phyloP scores from a whole-genome alignment of 108 stramenopile genomes.

The Discostella pseudostelligera region DNA sequence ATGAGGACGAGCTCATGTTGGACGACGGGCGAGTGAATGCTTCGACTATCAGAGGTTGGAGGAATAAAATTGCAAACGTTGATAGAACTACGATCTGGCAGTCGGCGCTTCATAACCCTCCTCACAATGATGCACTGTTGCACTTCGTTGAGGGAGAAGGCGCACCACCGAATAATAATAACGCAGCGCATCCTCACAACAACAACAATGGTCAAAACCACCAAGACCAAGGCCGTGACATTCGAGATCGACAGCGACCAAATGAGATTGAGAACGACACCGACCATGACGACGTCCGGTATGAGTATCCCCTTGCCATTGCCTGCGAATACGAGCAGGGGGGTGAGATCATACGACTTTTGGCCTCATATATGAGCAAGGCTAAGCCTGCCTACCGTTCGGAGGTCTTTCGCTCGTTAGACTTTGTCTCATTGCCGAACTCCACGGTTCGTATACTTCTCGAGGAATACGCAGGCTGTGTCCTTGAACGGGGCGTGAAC shows the following conservation, averaged over 20 bases:
- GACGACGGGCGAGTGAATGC: neutral
- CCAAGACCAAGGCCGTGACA: neutral
- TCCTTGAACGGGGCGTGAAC: constrained; percentile 33
- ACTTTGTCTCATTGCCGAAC: constrained; percentile 30
- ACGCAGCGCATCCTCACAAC: neutral
- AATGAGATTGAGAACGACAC: constrained; percentile 4
- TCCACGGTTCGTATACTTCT: constrained; percentile 26
- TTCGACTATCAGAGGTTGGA: neutral
- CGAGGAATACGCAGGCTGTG: constrained; percentile 37
- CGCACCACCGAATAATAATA: no score
- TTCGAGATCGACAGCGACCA: neutral
- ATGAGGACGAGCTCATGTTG: constrained; percentile 37
- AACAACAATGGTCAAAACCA: neutral
- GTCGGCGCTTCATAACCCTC: no score
- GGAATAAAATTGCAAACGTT: neutral
- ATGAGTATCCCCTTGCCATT: constrained; percentile 40
- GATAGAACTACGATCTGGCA: neutral
- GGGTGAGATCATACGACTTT: constrained; percentile 18
- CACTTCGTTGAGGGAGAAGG: no score
- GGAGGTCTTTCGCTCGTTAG: constrained; percentile 34
- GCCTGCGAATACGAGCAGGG: constrained; percentile 32
- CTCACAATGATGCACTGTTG: no score
- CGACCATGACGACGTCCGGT: constrained; percentile 32
- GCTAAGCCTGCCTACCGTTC: constrained; percentile 27
- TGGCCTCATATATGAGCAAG: constrained; percentile 15